phyloP scores from a whole-genome alignment of 2,329 filamentous ascomycete species.

The Colletotrichum caudatum region DNA sequence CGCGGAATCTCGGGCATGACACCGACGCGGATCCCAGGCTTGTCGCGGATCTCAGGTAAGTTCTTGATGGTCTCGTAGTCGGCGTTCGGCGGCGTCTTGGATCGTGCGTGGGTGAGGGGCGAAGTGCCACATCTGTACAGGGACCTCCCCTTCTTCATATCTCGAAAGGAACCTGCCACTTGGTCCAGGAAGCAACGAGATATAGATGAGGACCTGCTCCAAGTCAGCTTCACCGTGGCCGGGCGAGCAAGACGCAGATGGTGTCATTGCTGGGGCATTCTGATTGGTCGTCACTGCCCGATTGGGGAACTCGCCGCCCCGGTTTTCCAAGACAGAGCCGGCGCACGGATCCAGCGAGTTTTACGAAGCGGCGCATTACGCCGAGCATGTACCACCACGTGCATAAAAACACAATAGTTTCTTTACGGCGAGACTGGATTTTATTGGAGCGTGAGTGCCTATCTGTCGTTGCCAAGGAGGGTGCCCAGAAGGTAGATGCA shows the following conservation, averaged over 20 bases:
- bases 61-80: background rate
- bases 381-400: too few species aligned
- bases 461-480: too few species aligned
- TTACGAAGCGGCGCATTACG: constrained; percentile 35
- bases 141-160: background rate
- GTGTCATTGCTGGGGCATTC: background rate
- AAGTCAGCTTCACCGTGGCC: constrained; percentile 7
- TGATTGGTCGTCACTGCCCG: constrained; percentile 9
- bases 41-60: too few species aligned
- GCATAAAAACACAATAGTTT: too few species aligned
- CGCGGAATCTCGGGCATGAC: constrained; percentile 36
- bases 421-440: too few species aligned
- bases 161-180: background rate
- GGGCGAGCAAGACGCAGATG: background rate
- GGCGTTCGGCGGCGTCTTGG: background rate
- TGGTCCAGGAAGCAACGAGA: background rate
- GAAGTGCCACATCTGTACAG: background rate
- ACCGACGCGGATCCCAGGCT: constrained; percentile 5
- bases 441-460: background rate
- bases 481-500: too few species aligned
- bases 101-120: background rate
- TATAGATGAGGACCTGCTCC: background rate
- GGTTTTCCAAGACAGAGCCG: background rate
- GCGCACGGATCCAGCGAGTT: constrained; percentile 18
- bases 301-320: background rate